Percentiles rank a stretch among this genome's conserved stretches.
Evolutionary conservation across 2,329 filamentous ascomycete genomes (phyloP).

Genomic region (Fusarium sterilihyphosum): DNA sequence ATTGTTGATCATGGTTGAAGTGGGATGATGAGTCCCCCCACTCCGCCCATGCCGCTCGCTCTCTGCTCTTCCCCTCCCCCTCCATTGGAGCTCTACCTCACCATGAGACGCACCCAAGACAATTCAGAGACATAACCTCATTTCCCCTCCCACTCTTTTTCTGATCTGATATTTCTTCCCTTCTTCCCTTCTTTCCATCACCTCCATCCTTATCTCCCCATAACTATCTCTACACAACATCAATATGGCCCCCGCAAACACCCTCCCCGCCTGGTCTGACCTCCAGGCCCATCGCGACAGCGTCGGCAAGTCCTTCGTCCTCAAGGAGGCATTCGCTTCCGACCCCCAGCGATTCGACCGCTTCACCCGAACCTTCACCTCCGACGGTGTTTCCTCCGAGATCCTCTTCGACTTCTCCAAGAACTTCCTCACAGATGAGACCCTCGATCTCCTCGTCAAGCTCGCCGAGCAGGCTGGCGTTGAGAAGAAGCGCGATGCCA

Average conservation of each 20-base stretch:
- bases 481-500: conserved; percentile 93
- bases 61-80: conserved; percentile 23
- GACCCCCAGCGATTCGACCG: conserved; percentile 90
- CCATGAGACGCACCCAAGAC: conserved; percentile 2
- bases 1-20: not conserved
- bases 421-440: conserved; percentile 97
- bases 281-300: conserved; percentile 91
- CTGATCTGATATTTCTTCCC: not conserved
- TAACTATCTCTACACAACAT: not conserved
- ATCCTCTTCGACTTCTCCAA: conserved; percentile 99
- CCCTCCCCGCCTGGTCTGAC: conserved; percentile 86
- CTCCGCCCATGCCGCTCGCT: conserved; percentile 14
- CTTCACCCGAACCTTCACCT: conserved; percentile 86
- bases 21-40: conserved; percentile 41
- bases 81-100: conserved; percentile 11
- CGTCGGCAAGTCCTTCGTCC: conserved; percentile 87
- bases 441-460: conserved; percentile 84
- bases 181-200: not conserved
- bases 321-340: conserved; percentile 91
- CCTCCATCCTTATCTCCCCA: not conserved
- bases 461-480: conserved; percentile 91
- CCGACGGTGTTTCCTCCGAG: conserved; percentile 83
- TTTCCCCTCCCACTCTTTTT: conserved; percentile 24
- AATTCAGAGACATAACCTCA: conserved; percentile 24
- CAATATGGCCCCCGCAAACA: conserved; percentile 82